phyloP scores from a whole-genome alignment of 768 basidiomycete species.

The Obba rivulosa region DNA sequence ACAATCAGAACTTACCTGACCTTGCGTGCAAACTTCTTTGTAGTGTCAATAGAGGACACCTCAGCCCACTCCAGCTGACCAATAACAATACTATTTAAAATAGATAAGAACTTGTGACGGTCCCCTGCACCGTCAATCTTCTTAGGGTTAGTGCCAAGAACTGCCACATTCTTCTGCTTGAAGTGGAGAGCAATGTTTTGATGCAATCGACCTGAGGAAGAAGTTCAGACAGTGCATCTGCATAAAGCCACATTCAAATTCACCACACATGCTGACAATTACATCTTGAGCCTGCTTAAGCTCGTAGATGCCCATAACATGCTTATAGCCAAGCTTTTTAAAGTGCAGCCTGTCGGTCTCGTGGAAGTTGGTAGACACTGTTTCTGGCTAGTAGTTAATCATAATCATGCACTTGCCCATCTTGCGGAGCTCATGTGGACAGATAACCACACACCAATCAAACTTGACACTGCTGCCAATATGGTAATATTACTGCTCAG shows the following conservation, averaged over 20 bases:
- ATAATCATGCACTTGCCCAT: conserved; percentile 93
- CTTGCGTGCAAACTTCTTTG: conserved; percentile 81
- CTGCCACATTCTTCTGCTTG: conserved; percentile 94
- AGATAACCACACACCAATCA: conserved; percentile 98
- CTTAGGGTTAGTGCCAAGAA: conserved; percentile 97
- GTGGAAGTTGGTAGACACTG: conserved; percentile 98
- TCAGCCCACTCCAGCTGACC: conserved; percentile 99
- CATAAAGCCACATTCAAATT: conserved; percentile 28
- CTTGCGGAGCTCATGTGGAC: conserved; percentile 94
- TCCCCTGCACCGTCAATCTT: conserved; percentile 99
- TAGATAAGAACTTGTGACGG: conserved; percentile 97
- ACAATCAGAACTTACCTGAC: conserved; percentile 94
- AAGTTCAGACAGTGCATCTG: not conserved
- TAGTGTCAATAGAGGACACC: conserved; percentile 85
- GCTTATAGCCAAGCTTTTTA: conserved; percentile 95
- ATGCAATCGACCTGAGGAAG: conserved; percentile 80
- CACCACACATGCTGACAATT: conserved; percentile 97
- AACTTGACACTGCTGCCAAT: conserved; percentile 99
- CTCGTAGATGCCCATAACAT: conserved; percentile 96
- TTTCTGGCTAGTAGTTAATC: conserved; percentile 99
- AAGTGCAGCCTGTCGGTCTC: conserved; percentile 98
- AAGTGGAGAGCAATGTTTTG: conserved; percentile 96
- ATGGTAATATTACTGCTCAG: conserved; percentile 97
- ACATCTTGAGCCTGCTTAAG: conserved; percentile 83
- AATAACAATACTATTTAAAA: conserved; percentile 96